phyloP scores from a whole-genome alignment of 208 protist species.

The Acanthamoeba lenticulata region DNA sequence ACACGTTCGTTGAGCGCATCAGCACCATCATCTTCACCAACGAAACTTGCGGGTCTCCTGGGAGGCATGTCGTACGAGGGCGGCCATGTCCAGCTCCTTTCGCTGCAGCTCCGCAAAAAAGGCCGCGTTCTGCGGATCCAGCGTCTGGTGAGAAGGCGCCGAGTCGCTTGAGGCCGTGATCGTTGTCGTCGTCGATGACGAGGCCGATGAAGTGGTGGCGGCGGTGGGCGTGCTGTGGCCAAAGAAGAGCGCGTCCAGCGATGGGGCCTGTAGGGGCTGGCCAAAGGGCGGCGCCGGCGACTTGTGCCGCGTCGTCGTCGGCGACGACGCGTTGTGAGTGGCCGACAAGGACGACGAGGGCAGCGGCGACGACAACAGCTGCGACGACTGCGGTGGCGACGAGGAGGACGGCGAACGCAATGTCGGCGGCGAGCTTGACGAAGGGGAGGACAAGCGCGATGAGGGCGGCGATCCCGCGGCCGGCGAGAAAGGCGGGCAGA shows the following conservation, averaged over 20 bases:
- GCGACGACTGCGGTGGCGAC: no score
- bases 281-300: not conserved
- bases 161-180: not conserved
- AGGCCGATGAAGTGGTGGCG: not conserved
- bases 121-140: not conserved
- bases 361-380: no score
- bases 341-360: no score
- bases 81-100: constrained; percentile 12
- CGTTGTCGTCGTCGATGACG: not conserved
- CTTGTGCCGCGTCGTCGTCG: not conserved
- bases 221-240: no score
- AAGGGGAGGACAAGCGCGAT: not conserved
- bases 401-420: not conserved
- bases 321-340: no score
- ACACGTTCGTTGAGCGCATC: no score
- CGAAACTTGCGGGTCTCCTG: not conserved
- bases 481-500: not conserved
- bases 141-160: not conserved
- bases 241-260: no score
- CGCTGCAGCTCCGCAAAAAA: not conserved
- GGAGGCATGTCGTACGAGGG: not conserved
- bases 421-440: not conserved
- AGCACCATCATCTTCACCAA: not conserved
- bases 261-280: no score
- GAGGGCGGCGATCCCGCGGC: not conserved